These are phyloP conservation scores for Alternaria brassicae DNA, from an alignment of 2,329 filamentous ascomycete genomes.

Conservation along the genomic window DNA sequence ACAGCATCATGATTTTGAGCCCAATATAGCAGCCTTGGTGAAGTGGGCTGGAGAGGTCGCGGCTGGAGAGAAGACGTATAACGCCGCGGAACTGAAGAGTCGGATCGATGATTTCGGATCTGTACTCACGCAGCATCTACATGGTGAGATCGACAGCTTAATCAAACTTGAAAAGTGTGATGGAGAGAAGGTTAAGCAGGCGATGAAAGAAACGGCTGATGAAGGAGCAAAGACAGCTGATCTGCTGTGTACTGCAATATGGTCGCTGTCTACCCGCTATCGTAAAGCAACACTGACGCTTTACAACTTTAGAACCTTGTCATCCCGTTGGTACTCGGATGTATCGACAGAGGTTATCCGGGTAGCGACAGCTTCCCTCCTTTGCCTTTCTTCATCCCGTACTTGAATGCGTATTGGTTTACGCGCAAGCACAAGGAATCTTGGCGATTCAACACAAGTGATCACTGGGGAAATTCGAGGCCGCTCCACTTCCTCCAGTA, in stretches of 20 bases:
- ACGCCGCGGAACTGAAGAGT: slow-evolving; percentile 13
- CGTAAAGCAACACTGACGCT: background rate
- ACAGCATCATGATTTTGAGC: slow-evolving; percentile 47
- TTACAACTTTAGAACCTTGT: slow-evolving; percentile 21
- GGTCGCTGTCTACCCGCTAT: background rate
- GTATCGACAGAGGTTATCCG: slow-evolving; percentile 43
- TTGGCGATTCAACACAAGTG: slow-evolving; percentile 49
- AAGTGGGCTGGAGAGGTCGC: slow-evolving; percentile 26
- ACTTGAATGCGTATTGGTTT: slow-evolving; percentile 46
- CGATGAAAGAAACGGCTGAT: slow-evolving; percentile 7
- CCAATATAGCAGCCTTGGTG: slow-evolving; percentile 34
- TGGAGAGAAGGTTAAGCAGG: slow-evolving; percentile 9
- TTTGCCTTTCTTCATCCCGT: slow-evolving; percentile 47
- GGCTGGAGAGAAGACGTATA: slow-evolving; percentile 12
- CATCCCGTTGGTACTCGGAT: slow-evolving; percentile 44
- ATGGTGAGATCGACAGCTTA: slow-evolving; percentile 31
- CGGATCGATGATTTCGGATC: slow-evolving; percentile 28
- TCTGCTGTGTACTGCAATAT: slow-evolving; percentile 7
- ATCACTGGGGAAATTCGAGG: slow-evolving; percentile 39
- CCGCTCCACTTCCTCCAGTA: slow-evolving; percentile 21
- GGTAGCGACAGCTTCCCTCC: slow-evolving; percentile 43
- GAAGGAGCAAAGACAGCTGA: slow-evolving; percentile 8
- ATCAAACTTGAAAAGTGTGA: slow-evolving; percentile 24
- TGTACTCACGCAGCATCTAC: slow-evolving; percentile 23
- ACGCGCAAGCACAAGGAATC: slow-evolving; percentile 34